These are phyloP conservation scores for Colletotrichum brevisporum DNA, from an alignment of 2,329 filamentous ascomycete genomes.

Conservation along the genomic window DNA sequence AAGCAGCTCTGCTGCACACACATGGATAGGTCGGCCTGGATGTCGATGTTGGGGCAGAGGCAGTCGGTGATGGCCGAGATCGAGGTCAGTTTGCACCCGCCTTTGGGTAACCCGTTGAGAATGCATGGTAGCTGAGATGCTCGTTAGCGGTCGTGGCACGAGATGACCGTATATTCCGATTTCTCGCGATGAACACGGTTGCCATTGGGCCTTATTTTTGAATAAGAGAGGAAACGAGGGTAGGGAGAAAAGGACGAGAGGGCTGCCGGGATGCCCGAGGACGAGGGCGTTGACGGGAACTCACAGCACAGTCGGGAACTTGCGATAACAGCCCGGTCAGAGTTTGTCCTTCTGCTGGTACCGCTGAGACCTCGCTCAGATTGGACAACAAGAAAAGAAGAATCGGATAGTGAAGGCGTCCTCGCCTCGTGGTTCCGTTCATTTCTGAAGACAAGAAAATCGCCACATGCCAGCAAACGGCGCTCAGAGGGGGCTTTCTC, in stretches of 20 bases:
- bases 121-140: slow-evolving; percentile 18
- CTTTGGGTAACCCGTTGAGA: background rate
- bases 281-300: background rate
- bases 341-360: background rate
- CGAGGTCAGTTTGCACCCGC: slow-evolving; percentile 35
- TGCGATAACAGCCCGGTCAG: background rate
- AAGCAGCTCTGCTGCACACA: slow-evolving; percentile 40
- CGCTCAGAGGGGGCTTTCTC: background rate
- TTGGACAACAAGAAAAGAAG: background rate
- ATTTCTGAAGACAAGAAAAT: background rate
- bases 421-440: background rate
- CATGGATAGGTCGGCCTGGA: slow-evolving; percentile 30
- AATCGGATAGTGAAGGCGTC: background rate
- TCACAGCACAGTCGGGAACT: background rate
- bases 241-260: no score
- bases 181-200: no score
- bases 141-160: background rate
- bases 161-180: background rate
- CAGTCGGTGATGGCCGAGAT: slow-evolving; percentile 35
- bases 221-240: no score
- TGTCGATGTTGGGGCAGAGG: slow-evolving; percentile 34
- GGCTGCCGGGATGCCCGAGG: no score
- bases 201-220: no score
- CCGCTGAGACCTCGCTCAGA: background rate
- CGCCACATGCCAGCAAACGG: background rate